These are phyloP conservation scores for Microglena sp. DNA, from an alignment of 139 green algal species.

Conservation along the genomic window DNA sequence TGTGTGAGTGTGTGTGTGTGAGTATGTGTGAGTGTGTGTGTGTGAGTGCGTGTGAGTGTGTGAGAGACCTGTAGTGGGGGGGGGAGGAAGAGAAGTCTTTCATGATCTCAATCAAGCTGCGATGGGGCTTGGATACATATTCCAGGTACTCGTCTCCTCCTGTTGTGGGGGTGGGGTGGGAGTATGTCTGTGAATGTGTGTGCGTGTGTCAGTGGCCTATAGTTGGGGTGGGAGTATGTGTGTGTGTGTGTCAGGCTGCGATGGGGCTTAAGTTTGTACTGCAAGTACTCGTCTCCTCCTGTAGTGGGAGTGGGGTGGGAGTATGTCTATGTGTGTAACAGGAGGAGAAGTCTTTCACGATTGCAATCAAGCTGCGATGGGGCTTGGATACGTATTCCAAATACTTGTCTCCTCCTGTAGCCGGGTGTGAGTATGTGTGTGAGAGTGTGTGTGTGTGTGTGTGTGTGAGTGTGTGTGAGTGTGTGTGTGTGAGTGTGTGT, in stretches of 20 bases:
- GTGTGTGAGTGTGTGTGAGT: too few relatives aligned
- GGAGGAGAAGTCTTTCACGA: conserved; percentile 70
- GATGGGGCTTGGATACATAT: conserved; percentile 44
- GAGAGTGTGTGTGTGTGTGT: conserved; percentile 9
- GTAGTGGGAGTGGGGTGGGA: conserved; percentile 13
- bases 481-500: too few relatives aligned
- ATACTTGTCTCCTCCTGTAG: conserved; percentile 51
- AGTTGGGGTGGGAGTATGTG: neutral
- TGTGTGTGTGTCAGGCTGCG: conserved; percentile 5
- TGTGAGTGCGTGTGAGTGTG: neutral
- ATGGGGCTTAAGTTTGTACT: neutral
- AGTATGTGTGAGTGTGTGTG: neutral
- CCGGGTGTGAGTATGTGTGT: neutral
- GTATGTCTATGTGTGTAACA: conserved; percentile 14
- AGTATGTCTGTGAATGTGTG: conserved; percentile 6
- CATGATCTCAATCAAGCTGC: conserved; percentile 43
- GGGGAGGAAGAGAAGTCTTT: conserved; percentile 66
- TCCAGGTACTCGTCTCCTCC: conserved; percentile 55
- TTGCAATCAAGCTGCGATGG: conserved; percentile 29
- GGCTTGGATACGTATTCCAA: conserved; percentile 44
- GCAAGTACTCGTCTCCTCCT: neutral
- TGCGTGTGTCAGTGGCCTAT: too few relatives aligned
- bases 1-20: neutral
- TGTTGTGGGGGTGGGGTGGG: too few relatives aligned
- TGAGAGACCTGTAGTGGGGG: conserved; percentile 2